Conservation (phyloP, 106 monocot genomes). For the Dioscorea alata region DNA sequence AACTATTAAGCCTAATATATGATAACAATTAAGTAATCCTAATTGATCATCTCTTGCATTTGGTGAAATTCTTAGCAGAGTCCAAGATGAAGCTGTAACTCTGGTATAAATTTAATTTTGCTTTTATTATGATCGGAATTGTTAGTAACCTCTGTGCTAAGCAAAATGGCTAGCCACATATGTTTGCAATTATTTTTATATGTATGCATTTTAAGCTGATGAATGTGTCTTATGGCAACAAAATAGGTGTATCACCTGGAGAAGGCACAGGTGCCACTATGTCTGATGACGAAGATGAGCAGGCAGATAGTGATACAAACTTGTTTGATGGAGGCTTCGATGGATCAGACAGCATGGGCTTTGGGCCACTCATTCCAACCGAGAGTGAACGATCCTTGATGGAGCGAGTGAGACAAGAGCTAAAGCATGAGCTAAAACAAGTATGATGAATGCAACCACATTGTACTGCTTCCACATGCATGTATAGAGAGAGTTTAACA, state of each 20-base stretch:
- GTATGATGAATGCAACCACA: slow-evolving; percentile 10
- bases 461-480: neutral
- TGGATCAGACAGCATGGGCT: slow-evolving; percentile 69
- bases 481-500: neutral
- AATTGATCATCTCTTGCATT: no score
- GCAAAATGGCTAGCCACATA: no score
- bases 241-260: slow-evolving; percentile 72
- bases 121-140: no score
- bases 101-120: no score
- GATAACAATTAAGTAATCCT: no score
- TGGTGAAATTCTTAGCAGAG: no score
- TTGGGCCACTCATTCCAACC: slow-evolving; percentile 86
- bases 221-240: neutral
- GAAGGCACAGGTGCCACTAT: slow-evolving; percentile 96
- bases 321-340: slow-evolving; percentile 72
- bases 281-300: slow-evolving; percentile 96
- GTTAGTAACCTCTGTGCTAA: no score
- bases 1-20: no score
- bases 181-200: no score
- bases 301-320: slow-evolving; percentile 79
- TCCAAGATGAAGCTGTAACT: no score
- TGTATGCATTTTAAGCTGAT: no score
- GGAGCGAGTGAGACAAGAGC: slow-evolving; percentile 90
- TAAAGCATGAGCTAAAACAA: slow-evolving; percentile 94
- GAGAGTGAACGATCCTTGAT: slow-evolving; percentile 91